Base-by-base conservation (phyloP, 768 basidiomycete species). In the Ramaria sp. region DNA sequence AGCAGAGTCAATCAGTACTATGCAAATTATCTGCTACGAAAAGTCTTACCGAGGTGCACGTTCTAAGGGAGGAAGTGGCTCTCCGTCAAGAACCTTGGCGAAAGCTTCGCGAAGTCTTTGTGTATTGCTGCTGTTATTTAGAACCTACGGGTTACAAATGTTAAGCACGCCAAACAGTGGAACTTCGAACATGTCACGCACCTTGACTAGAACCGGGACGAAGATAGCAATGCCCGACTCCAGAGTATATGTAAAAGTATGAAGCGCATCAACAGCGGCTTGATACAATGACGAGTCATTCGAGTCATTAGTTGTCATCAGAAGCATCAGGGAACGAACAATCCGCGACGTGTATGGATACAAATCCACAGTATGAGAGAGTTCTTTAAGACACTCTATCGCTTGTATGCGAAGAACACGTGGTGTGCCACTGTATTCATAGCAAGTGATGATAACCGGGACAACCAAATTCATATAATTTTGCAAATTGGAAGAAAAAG, bases 31-130 rank as follows among this genome's bases (percentile, higher is more conserved):
- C 7, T 9, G 69, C 67, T 2, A n/a, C 82, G 82, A 18, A 85
- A 82, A 12, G 47, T 5, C 47, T 48, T 32, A 48, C 47, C 15
- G 12, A 18, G 47, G 47, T 12, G 6, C 47, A 48, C 7, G 10
- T 24, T 48, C 22, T 24, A 48, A 6, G 16, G 20, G 20, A 32
- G 47, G 41, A 96, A 87, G 38, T 95, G 76, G 57, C 76, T 81
- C 59, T 97, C 95, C 61, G 97, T 97, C 55, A 82, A 81, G 0
- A 80, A 71, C 67, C 96, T 89, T 4, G 75, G 68, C 54, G 97
- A 83, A 36, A 81, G 79, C 58, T 87, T 82, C 37, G 83, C 77
- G 16, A 88, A 69, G 28, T 94, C 70, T 55, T 82, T 80, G 93
- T 93, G 59, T 45, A 24, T 12, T 18, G 20, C n/a, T 39, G 34